Base-by-base conservation (phyloP, 2,329 filamentous ascomycete species). In the Phaeoacremonium minimum region DNA sequence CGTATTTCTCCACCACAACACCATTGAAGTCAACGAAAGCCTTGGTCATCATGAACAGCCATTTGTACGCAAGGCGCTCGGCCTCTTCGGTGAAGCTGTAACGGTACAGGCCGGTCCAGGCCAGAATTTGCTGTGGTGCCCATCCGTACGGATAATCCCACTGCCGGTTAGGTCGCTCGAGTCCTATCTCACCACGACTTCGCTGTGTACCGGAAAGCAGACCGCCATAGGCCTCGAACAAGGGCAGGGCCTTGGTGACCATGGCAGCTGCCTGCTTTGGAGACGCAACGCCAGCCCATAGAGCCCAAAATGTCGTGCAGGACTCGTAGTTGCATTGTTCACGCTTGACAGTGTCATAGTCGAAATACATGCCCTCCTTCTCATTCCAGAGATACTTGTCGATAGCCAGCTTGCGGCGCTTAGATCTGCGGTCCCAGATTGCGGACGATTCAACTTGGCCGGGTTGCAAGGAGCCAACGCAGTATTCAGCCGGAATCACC, bases 131-230 rank as follows among this genome's bases (percentile, higher is more conserved):
- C 69, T 98, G 93, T 19, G 93, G 93, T 37, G 93, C 93, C 93
- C 93, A 98, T 41, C 93, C 93, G 56, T 93, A 97, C 1, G 93
- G 93, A 58, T 89, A 97, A 59, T 98, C 93, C 93, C 93, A 98
- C 59, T 98, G 93, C 49, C 93, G 81, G 60, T 96, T 97, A 7
- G 93, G 93, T 32, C 91, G 77, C 49, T 90, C 79, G 28, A 96
- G 63, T 11, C 85, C 82, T 43, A 95, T 70, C 19, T 73, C 68
- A 28, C 93, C 93, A 30, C 93, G 85, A 37, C 88, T 95, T 60
- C 89, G 79, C 56, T 95, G 82, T 1, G 91, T 95, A 36, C 91
- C 91, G 2, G 90, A 91, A 2, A 95, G 75, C 14, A 98, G 71
- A 7, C 93, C 93, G 19, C 93, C 93, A 42, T 83, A 83, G 2